Evolutionary conservation across 1,139 yeast species (phyloP).

Genomic region (Candida tunisiensis): DNA sequence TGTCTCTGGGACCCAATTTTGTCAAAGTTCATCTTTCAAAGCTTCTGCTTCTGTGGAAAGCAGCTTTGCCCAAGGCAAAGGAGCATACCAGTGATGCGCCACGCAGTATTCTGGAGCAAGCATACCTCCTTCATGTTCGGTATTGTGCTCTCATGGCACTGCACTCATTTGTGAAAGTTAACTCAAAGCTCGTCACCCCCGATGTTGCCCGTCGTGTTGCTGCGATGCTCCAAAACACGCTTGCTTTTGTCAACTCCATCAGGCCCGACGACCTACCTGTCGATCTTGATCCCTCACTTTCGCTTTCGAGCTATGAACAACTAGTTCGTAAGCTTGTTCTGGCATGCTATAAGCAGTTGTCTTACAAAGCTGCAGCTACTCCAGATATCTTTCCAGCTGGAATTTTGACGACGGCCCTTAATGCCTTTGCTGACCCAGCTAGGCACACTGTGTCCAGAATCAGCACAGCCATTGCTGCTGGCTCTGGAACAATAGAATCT

Average conservation of each 20-base stretch:
- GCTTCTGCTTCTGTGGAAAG: slow-evolving; percentile 65
- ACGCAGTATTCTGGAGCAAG: slow-evolving; percentile 15
- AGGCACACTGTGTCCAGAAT: slow-evolving; percentile 11
- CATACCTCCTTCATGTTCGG: slow-evolving; percentile 19
- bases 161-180: slow-evolving; percentile 18
- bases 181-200: slow-evolving; percentile 19
- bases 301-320: slow-evolving; percentile 13
- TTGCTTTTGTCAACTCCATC: slow-evolving; percentile 13
- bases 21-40: slow-evolving; percentile 61
- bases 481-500: slow-evolving; percentile 15
- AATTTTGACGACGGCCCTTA: slow-evolving; percentile 17
- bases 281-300: slow-evolving; percentile 9
- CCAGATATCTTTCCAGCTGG: slow-evolving; percentile 17
- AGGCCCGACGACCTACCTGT: slow-evolving; percentile 14
- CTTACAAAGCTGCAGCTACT: slow-evolving; percentile 9
- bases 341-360: slow-evolving; percentile 18
- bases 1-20: slow-evolving; percentile 50
- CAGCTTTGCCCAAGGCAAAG: slow-evolving; percentile 29
- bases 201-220: slow-evolving; percentile 23
- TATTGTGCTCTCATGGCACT: slow-evolving; percentile 21
- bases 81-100: slow-evolving; percentile 14
- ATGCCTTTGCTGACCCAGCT: slow-evolving; percentile 19
- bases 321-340: slow-evolving; percentile 15
- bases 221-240: slow-evolving; percentile 17
- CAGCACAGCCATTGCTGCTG: slow-evolving; percentile 18